A percentile compares a stretch with the other conserved stretches of the same genome.
Conservation (phyloP, 331 rosid species). For the Arachis monticola region DNA sequence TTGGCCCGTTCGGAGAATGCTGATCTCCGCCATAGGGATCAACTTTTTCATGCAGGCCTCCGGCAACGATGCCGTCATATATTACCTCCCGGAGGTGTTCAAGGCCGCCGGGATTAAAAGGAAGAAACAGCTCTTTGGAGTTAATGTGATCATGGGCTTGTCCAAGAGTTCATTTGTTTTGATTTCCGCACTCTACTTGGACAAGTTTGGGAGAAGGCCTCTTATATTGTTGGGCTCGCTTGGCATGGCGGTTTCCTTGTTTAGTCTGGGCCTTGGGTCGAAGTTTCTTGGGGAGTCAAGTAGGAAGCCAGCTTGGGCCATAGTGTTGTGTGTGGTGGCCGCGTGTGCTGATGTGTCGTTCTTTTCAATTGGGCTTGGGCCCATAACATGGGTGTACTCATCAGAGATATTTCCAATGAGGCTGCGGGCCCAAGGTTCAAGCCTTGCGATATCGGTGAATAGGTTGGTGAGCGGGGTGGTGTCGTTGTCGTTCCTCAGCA, state of each 20-base stretch:
- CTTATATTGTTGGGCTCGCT: constrained; percentile 66
- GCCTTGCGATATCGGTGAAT: constrained; percentile 79
- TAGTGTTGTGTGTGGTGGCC: constrained; percentile 52
- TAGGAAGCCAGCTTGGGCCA: constrained; percentile 64
- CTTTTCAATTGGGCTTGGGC: constrained; percentile 89
- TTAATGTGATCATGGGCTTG: constrained; percentile 74
- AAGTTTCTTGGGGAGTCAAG: constrained; percentile 40
- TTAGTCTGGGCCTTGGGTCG: constrained; percentile 70
- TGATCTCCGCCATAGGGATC: constrained; percentile 69
- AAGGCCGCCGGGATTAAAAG: constrained; percentile 59
- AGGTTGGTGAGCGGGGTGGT: constrained; percentile 78
- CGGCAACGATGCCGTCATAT: constrained; percentile 82
- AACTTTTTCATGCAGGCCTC: constrained; percentile 95
- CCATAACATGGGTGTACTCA: constrained; percentile 79
- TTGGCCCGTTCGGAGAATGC: constrained; percentile 58
- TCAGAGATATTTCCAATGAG: constrained; percentile 65
- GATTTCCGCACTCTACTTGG: constrained; percentile 64
- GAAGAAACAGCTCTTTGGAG: constrained; percentile 63
- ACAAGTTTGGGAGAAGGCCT: constrained; percentile 71
- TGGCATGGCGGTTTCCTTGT: constrained; percentile 68
- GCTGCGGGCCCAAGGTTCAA: constrained; percentile 67
- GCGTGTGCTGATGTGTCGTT: constrained; percentile 70
- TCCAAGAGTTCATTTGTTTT: constrained; percentile 62
- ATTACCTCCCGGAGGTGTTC: constrained; percentile 79
- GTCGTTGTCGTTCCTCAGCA: constrained; percentile 72